Conservation (phyloP, 331 rosid species). For the Acacia concinna region DNA sequence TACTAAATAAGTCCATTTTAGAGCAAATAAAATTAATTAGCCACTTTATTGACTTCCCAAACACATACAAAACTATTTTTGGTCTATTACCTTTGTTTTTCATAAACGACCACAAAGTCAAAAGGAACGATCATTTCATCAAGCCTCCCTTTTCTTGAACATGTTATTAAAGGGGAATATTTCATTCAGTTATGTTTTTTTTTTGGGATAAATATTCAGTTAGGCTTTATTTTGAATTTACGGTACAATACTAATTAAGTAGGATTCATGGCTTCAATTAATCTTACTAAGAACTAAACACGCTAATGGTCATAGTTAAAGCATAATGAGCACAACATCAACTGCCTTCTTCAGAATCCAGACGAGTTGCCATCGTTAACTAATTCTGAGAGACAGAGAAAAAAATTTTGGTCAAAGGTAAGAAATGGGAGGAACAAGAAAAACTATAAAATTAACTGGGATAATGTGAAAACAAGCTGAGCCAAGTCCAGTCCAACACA, state of each 20-base stretch:
- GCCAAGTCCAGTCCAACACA: too few relatives aligned
- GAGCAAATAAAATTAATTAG: too few relatives aligned
- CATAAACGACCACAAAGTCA: background rate
- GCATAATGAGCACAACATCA: constrained; percentile 2
- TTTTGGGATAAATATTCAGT: background rate
- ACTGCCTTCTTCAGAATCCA: background rate
- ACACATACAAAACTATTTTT: background rate
- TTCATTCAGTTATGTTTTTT: background rate
- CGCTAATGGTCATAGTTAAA: constrained; percentile 1
- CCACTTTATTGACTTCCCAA: too few relatives aligned
- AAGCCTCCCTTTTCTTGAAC: background rate
- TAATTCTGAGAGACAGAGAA: too few relatives aligned
- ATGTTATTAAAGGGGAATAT: background rate
- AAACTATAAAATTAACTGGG: too few relatives aligned
- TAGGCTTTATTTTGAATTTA: background rate
- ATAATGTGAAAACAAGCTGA: too few relatives aligned
- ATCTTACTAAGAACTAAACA: background rate
- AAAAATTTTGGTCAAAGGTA: too few relatives aligned
- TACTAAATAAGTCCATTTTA: too few relatives aligned
- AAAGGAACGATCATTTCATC: background rate
- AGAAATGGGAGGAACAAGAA: too few relatives aligned
- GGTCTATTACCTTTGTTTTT: background rate
- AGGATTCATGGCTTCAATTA: background rate
- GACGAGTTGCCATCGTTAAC: background rate
- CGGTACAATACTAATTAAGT: background rate